Percentiles rank a stretch among this genome's conserved stretches.
These are phyloP conservation scores for Aureobasidium vineae DNA, from an alignment of 2,329 filamentous ascomycete species.

Conservation along the genomic window DNA sequence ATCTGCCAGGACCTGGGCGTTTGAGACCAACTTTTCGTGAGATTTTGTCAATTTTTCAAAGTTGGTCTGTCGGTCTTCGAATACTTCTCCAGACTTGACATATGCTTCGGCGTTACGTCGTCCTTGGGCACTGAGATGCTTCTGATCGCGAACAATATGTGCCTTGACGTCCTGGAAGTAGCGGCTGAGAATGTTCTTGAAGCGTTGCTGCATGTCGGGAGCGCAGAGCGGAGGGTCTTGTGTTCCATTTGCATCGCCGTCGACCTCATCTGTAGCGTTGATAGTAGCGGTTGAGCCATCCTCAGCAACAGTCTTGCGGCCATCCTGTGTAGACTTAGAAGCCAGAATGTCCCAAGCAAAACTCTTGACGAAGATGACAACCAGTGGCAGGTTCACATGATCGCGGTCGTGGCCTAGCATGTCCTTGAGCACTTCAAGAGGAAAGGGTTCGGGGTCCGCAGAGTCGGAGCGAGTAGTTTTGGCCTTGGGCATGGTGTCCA, in stretches of 20 bases:
- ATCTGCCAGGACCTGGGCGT: slow-evolving; percentile 88
- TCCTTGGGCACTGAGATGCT: slow-evolving; percentile 79
- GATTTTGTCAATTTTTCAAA: slow-evolving; percentile 92
- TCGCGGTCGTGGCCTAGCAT: slow-evolving; percentile 91
- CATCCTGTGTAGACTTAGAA: slow-evolving; percentile 68
- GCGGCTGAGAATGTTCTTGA: slow-evolving; percentile 76
- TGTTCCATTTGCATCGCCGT: slow-evolving; percentile 48
- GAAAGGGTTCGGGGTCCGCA: slow-evolving; percentile 82
- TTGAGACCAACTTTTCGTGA: slow-evolving; percentile 85
- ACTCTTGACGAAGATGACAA: slow-evolving; percentile 93
- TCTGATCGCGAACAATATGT: slow-evolving; percentile 88
- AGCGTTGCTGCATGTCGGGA: slow-evolving; percentile 76
- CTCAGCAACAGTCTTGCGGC: slow-evolving; percentile 79
- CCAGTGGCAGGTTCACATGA: slow-evolving; percentile 82
- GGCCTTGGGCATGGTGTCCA: slow-evolving; percentile 58
- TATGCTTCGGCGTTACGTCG: slow-evolving; percentile 97
- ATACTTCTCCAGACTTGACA: slow-evolving; percentile 96
- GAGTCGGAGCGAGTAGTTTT: slow-evolving; percentile 56
- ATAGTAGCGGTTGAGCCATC: slow-evolving; percentile 64
- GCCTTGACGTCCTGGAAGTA: slow-evolving; percentile 93
- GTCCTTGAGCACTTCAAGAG: slow-evolving; percentile 96
- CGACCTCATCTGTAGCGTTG: slow-evolving; percentile 54
- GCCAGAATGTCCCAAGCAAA: slow-evolving; percentile 96
- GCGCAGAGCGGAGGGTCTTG: slow-evolving; percentile 73
- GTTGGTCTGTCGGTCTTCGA: slow-evolving; percentile 93